Evolutionary conservation across 257 asterid genomes (phyloP).

Genomic region (Schizonepeta tenuifolia): DNA sequence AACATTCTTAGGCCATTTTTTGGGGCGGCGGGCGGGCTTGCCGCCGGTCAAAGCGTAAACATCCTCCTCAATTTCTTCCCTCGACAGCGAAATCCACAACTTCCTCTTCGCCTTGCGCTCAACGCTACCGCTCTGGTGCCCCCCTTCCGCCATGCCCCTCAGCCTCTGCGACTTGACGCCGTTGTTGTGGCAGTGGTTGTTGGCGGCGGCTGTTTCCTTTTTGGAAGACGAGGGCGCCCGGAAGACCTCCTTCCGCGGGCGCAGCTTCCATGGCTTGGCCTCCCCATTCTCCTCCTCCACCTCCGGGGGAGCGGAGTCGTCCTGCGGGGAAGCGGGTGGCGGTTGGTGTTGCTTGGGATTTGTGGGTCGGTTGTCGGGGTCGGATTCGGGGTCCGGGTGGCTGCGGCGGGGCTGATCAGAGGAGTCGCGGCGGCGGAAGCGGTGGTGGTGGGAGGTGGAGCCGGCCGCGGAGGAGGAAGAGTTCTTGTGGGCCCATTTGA

Average conservation of each 20-base stretch:
- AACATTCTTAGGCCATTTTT: conserved; percentile 65
- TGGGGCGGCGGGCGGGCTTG: conserved; percentile 77
- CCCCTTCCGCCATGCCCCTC: conserved; percentile 48
- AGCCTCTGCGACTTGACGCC: conserved; percentile 44
- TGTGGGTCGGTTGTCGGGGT: conserved; percentile 31
- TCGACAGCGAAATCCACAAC: conserved; percentile 82
- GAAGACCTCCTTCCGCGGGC: conserved; percentile 58
- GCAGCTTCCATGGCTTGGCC: conserved; percentile 65
- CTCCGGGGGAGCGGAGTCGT: conserved; percentile 26
- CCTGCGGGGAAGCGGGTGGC: neutral
- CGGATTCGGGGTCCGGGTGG: conserved; percentile 32
- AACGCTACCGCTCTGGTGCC: conserved; percentile 41
- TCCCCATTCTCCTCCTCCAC: conserved; percentile 50
- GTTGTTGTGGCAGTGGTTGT: conserved; percentile 24
- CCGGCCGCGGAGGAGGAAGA: conserved; percentile 37
- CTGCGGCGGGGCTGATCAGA: conserved; percentile 45
- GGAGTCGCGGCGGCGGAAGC: conserved; percentile 65
- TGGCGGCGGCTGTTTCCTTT: conserved; percentile 37
- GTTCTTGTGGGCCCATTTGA: conserved; percentile 77
- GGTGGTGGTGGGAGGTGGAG: conserved; percentile 43
- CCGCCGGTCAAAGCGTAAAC: conserved; percentile 81
- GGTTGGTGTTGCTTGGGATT: conserved; percentile 28
- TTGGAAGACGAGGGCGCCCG: conserved; percentile 33
- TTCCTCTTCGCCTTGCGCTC: conserved; percentile 58
- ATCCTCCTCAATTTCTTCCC: conserved; percentile 91